Base-by-base conservation (phyloP, 2,329 filamentous ascomycete genomes). In the Cercospora beticola region DNA sequence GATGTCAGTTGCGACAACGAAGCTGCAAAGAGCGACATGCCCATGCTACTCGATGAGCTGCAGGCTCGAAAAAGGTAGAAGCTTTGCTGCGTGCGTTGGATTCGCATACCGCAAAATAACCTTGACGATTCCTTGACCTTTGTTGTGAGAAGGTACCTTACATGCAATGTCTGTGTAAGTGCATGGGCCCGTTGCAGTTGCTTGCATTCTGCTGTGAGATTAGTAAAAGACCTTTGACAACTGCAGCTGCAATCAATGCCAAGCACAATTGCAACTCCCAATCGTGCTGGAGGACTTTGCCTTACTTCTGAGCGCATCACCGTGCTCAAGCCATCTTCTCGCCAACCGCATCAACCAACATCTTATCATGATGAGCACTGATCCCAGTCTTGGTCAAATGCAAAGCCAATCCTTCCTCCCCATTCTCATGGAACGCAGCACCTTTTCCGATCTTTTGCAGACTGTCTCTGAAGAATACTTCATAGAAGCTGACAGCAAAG, bases 401-500 rank as follows among this genome's bases (percentile, higher is more conserved):
- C 58, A 81, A 78, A 49, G 78, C 74, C 69, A 87, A 71, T 0
- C 84, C 85, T 28, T 86, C 82, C 64, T 87, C 84, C 2, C 84
- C 84, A 6, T 82, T 80, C 66, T 83, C 83, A 71, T 87, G 85
- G 62, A 79, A 77, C 5, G 83, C 83, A 67, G 85, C 82, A 0
- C 86, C 85, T 66, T 80, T 80, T 1, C 80, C 81, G 65, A 87
- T 86, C 72, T 83, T 82, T 52, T 81, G 78, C 74, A 87, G 72
- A 68, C 82, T 85, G 72, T 88, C 86, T 26, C 86, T 75, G 76
- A 87, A 81, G 23, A 87, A 73, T 6, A 86, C 70, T 76, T 88
- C 86, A 73, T 88, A 88, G 69, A 84, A 85, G 0, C 76, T 79
- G 0, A 85, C 87, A 0, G 84, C 85, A 65, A 87, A 84, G 1